Evolutionary conservation across 2,329 filamentous ascomycete species (phyloP), one percentile per base, ranked within the genome.

Genomic region (Cladosporium oxysporum): DNA sequence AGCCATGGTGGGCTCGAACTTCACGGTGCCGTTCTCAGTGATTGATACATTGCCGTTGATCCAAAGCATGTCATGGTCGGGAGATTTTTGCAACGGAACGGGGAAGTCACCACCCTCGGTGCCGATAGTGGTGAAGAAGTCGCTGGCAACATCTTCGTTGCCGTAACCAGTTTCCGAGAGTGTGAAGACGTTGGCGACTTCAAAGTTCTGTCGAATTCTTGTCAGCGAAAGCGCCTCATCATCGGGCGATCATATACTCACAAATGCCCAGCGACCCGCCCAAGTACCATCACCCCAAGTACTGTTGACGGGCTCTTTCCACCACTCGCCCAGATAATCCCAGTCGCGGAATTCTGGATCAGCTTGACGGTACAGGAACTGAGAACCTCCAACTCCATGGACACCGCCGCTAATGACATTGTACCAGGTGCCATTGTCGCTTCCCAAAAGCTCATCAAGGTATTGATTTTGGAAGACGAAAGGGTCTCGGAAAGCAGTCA

Each of bases 401-500:
- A 81, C 76, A 7, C 80, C 80, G 7, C 60, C 60, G 3, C 44
- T 52, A 57, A 81, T 74, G 41, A 79, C 73, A 12, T 71, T 71
- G 49, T 81, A 82, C 74, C 77, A 80, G 2, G 78, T 76, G 10
- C 75, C 76, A 0, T 76, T 68, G 1, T 69, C 65, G 57, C 78
- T 77, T 14, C 73, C 72, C n/a, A 79, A 71, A 1, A 77, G 57
- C 2, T 63, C 41, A 66, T 81, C 80, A 31, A 82, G 70, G 57
- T 75, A 72, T 3, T 73, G 71, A 66, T 75, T 79, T 47, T 78
- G 79, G 69, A 79, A 80, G 3, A 79, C 79, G 60, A 73, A 82
- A 1, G 80, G 80, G 67, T 82, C 80, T 5, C 80, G 76, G 67
- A 78, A 82, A 0, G 77, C 80, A 0, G 80, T 82, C 16, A 81